Evolutionary conservation across 306 rosid species (phyloP).

Genomic region (Alnus glutinosa): DNA sequence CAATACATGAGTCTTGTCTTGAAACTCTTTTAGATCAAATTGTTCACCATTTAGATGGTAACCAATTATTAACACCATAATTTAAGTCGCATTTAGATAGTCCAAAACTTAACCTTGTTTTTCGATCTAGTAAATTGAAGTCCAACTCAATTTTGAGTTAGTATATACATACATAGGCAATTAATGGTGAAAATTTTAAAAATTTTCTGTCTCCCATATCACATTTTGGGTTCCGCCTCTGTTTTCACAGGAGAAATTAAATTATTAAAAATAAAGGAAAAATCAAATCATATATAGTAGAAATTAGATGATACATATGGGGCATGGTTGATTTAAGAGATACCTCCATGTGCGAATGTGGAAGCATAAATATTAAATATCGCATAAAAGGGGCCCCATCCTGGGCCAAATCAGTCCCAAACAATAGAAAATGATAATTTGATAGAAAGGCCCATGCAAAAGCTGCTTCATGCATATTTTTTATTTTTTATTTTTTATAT

Average conservation of each 20-base stretch:
- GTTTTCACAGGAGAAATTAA: too few species aligned
- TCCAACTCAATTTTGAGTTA: too few species aligned
- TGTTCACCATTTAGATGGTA: background rate
- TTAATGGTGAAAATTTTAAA: too few species aligned
- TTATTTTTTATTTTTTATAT: background rate
- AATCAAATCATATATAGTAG: background rate
- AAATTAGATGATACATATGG: background rate
- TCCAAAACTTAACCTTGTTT: background rate
- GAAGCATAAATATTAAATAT: background rate
- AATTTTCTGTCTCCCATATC: too few species aligned
- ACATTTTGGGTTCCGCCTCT: too few species aligned
- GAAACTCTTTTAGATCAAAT: background rate
- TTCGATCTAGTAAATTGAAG: background rate
- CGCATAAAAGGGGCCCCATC: background rate
- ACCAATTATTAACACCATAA: background rate
- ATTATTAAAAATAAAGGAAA: background rate
- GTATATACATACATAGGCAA: background rate
- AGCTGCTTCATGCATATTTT: background rate
- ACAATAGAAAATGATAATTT: background rate
- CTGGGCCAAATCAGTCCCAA: background rate
- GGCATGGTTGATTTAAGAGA: constrained; percentile 2
- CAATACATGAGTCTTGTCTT: too few species aligned
- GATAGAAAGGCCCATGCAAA: constrained; percentile 5
- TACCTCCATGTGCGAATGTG: constrained; percentile 22
- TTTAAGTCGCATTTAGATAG: background rate